Evolutionary conservation across 192 early-diverging fungal species (phyloP).

Genomic region (Mortierella hygrophila): DNA sequence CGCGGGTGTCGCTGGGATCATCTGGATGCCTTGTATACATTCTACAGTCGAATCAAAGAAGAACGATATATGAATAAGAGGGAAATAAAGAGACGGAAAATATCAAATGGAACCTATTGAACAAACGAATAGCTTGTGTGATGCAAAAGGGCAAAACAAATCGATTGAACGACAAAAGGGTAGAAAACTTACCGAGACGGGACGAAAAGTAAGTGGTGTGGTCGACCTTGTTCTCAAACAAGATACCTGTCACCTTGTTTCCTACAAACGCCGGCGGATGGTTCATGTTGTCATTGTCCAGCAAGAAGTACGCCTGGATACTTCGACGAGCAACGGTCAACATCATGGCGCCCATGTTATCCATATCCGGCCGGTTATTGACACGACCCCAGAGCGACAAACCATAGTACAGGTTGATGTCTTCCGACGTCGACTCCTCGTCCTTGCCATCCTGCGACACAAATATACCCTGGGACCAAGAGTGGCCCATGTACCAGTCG

Average conservation of each 20-base stretch:
- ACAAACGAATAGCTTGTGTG: background rate
- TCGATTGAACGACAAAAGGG: background rate
- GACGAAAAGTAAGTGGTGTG: constrained; percentile 49
- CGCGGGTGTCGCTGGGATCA: constrained; percentile 51
- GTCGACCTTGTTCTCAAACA: constrained; percentile 58
- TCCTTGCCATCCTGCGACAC: constrained; percentile 48
- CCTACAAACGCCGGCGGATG: constrained; percentile 36
- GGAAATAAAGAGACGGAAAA: background rate
- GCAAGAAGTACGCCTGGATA: constrained; percentile 50
- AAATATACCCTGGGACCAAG: constrained; percentile 56
- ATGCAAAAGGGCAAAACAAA: background rate
- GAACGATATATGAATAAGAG: background rate
- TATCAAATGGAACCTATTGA: background rate
- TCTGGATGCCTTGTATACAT: constrained; percentile 57
- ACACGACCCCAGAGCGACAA: constrained; percentile 46
- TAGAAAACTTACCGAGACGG: constrained; percentile 22
- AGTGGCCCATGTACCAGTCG: constrained; percentile 58
- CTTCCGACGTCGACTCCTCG: constrained; percentile 53
- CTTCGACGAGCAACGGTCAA: constrained; percentile 36
- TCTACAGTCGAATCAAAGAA: constrained; percentile 7
- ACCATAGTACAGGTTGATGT: constrained; percentile 51
- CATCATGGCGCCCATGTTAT: constrained; percentile 37
- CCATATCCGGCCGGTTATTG: constrained; percentile 4
- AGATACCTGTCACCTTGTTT: constrained; percentile 51
- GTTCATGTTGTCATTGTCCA: constrained; percentile 46